Evolutionary conservation across 2,329 filamentous ascomycete species (phyloP), one percentile per base, ranked within the genome.

Genomic region (Diplodia intermedia): DNA sequence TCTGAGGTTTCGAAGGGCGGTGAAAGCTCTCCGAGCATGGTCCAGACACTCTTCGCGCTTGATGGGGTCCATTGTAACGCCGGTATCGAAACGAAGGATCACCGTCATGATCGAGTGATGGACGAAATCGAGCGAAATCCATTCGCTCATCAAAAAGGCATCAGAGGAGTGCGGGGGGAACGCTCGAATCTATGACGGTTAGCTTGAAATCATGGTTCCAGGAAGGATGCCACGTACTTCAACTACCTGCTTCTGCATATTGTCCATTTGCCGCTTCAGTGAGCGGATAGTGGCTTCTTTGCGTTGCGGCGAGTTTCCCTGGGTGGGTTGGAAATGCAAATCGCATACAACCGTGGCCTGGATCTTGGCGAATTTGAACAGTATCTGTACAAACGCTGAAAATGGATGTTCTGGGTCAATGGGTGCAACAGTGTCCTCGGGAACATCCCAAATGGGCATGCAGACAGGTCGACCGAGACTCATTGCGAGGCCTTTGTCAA

Each of bases 71-170:
- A 73, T 74, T n/a, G 72, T 74, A 23, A 77, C 73, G 3, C 72
- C 72, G 9, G 74, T 74, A 38, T 75, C 77, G 18, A 77, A 71
- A 9, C 76, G 74, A 50, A 76, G 73, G 9, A 78, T 75, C 3
- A 75, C 72, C 8, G 75, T 75, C 31, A 78, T 62, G 15, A 73
- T 75, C 1, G 74, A 77, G 65, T 74, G 76, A 68, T 75, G 77
- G 31, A 75, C 75, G 63, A 78, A 78, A 43, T 78, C 75, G 8
- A 76, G 69, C 52, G 73, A 74, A 29, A 74, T 74, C 74, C 74
- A 78, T 36, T 78, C 75, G 26, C 76, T 71, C 5, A 75, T 67
- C 8, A 75, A 72, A 50, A 73, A 71, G 20, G 69, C 53, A 38
- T 72, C 72, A 7, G 72, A 31, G 23, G 53, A 66, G 33, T 66